Conservation (phyloP, 1,139 yeast species). For the Saccharomyces pastorianus region DNA sequence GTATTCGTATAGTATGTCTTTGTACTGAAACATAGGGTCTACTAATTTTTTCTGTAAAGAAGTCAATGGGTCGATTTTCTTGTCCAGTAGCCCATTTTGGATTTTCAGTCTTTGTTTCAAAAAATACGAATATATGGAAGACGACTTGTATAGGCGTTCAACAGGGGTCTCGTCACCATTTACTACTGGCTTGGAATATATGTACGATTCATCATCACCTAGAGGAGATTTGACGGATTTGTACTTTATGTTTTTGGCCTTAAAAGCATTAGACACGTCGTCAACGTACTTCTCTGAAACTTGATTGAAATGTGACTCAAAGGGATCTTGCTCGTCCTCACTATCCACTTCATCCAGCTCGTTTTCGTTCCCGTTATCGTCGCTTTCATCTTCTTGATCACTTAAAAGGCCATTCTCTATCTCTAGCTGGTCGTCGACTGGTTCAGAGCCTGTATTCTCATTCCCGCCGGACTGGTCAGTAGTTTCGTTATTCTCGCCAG, state of each 20-base stretch:
- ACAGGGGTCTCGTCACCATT: slow-evolving; percentile 9
- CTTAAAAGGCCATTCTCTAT: slow-evolving; percentile 7
- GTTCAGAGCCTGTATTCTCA: slow-evolving; percentile 29
- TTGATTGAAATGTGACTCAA: slow-evolving; percentile 64
- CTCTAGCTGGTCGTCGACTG: slow-evolving; percentile 23
- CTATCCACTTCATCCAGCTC: slow-evolving; percentile 31
- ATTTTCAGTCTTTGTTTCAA: slow-evolving; percentile 31
- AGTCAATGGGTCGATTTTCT: slow-evolving; percentile 26
- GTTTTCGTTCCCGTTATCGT: slow-evolving; percentile 22
- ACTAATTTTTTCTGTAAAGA: slow-evolving; percentile 39
- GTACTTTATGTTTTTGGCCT: slow-evolving; percentile 15
- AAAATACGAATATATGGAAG: slow-evolving; percentile 28
- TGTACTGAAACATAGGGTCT: slow-evolving; percentile 62
- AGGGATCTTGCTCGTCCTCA: slow-evolving; percentile 44
- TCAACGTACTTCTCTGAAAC: slow-evolving; percentile 41
- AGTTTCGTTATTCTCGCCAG: slow-evolving; percentile 24
- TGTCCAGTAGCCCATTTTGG: slow-evolving; percentile 20
- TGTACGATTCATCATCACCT: slow-evolving; percentile 15
- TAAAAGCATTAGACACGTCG: slow-evolving; percentile 22
- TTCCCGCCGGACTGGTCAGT: slow-evolving; percentile 36
- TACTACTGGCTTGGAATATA: slow-evolving; percentile 22
- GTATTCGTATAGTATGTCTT: slow-evolving; percentile 63
- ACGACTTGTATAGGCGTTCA: slow-evolving; percentile 14
- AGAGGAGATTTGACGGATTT: slow-evolving; percentile 15
- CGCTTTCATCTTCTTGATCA: slow-evolving; percentile 30